Evolutionary conservation across 2,329 filamentous ascomycete genomes (phyloP).

Genomic region (Ceratocystis cubensis): DNA sequence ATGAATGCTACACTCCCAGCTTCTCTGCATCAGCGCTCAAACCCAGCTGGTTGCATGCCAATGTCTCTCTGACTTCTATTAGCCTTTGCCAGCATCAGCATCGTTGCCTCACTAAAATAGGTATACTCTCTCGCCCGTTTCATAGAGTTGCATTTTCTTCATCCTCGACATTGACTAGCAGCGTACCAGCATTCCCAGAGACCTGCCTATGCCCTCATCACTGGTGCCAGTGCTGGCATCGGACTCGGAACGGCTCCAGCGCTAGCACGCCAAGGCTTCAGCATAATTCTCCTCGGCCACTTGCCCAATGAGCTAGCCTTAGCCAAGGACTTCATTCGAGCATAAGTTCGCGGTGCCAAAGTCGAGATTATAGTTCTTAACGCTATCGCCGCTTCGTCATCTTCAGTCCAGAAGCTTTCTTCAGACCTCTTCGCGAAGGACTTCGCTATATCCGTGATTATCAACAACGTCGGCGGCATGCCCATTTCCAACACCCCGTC

Average conservation of each 20-base stretch:
- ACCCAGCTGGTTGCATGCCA: not conserved
- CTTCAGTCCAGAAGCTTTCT: not conserved
- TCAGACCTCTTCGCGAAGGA: constrained; percentile 25
- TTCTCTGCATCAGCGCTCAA: not conserved
- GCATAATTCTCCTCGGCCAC: constrained; percentile 26
- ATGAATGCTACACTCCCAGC: not conserved
- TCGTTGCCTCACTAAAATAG: not conserved
- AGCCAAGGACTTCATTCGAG: not conserved
- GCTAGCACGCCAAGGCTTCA: constrained; percentile 28
- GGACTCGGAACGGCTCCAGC: constrained; percentile 28
- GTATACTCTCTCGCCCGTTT: constrained; percentile 17
- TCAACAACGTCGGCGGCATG: constrained; percentile 29
- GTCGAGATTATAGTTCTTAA: not conserved
- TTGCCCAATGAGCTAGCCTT: constrained; percentile 1
- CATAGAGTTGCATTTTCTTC: not conserved
- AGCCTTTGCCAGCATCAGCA: not conserved
- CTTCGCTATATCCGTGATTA: constrained; percentile 27
- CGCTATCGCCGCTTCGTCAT: not conserved
- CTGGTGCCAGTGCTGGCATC: constrained; percentile 29
- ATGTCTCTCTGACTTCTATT: not conserved
- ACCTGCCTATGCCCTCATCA: constrained; percentile 27
- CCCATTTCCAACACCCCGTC: constrained; percentile 25
- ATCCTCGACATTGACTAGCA: not conserved
- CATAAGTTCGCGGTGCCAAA: not conserved
- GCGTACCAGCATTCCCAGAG: constrained; percentile 24